Evolutionary conservation across 1,139 yeast species (phyloP), one percentile per base, ranked within the genome.

Genomic region (Suhomyces bribrorum): DNA sequence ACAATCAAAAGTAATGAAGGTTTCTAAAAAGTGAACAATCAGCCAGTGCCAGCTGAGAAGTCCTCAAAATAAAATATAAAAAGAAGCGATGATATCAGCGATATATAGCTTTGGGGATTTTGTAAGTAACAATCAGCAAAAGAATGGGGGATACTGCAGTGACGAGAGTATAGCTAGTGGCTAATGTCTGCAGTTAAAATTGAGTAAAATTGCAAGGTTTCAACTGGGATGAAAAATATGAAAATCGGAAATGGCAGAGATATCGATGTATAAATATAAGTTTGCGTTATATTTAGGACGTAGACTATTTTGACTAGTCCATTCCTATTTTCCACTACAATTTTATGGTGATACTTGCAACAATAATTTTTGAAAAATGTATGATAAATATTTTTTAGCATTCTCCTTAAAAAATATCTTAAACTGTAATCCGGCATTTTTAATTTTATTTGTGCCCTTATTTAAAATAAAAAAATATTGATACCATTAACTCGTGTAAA

Each of bases 281-380:
- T 22, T 7, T 29, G 26, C 31, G 13, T 14, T 26, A 28, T 26
- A 12, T 32, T 32, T 24, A 29, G 33, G 40, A 5, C 24, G 27
- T 14, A 26, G 32, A 5, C 27, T 26, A 23, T 20, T 23, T 15
- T 36, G 31, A 26, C 29, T 22, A 31, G 28, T 31, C 31, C 29
- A 33, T 35, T 31, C 30, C 32, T 29, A 34, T 35, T 38, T 35
- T 27, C 35, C 25, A 29, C 29, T 32, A 36, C 29, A 37, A 40
- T 40, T 37, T 32, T 40, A 37, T 37, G 36, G 40, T 40, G 44
- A 40, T 40, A 40, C 44, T 22, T 29, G 18, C 16, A 40, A 40
- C 44, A 40, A 40, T 40, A 34, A 14, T 14, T 27, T 22, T 23
- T 25, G 29, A 29, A 29, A n/a, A 34, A 28, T 36, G 39, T 31